phyloP scores from a whole-genome alignment of 108 stramenopile species.

The Cafeteria roenbergensis region DNA sequence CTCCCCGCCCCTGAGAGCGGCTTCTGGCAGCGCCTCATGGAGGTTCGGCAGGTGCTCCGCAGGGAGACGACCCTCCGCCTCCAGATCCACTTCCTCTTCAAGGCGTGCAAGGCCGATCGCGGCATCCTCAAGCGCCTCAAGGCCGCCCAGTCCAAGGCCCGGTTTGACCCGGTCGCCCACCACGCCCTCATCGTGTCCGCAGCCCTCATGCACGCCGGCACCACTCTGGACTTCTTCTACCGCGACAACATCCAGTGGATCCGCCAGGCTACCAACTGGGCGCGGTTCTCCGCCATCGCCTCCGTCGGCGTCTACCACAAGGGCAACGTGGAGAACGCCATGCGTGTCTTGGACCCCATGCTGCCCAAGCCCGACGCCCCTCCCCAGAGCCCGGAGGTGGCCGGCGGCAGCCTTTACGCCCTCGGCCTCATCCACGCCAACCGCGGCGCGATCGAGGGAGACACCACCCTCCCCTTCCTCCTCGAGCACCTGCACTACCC shows the following conservation, averaged over 20 bases:
- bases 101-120: constrained; percentile 60
- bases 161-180: constrained; percentile 73
- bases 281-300: constrained; percentile 92
- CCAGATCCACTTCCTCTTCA: constrained; percentile 69
- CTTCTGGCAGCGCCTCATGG: constrained; percentile 22
- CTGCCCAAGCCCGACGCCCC: constrained; percentile 61
- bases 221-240: constrained; percentile 83
- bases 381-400: constrained; percentile 52
- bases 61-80: constrained; percentile 70
- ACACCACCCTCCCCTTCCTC: constrained; percentile 30
- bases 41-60: constrained; percentile 47
- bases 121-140: constrained; percentile 72
- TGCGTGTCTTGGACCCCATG: constrained; percentile 86
- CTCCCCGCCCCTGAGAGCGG: constrained; percentile 3
- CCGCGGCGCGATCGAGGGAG: constrained; percentile 55
- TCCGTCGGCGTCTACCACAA: constrained; percentile 90
- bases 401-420: constrained; percentile 86
- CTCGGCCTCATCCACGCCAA: constrained; percentile 91
- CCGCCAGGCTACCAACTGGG: constrained; percentile 96
- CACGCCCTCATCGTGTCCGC: constrained; percentile 80
- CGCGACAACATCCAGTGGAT: constrained; percentile 96
- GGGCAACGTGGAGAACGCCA: constrained; percentile 83
- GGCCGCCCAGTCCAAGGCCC: constrained; percentile 61
- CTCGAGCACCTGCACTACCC: constrained; percentile 60
- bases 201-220: constrained; percentile 78